Conservation (phyloP, 2,329 filamentous ascomycete species). For the Trichoderma sp. region DNA sequence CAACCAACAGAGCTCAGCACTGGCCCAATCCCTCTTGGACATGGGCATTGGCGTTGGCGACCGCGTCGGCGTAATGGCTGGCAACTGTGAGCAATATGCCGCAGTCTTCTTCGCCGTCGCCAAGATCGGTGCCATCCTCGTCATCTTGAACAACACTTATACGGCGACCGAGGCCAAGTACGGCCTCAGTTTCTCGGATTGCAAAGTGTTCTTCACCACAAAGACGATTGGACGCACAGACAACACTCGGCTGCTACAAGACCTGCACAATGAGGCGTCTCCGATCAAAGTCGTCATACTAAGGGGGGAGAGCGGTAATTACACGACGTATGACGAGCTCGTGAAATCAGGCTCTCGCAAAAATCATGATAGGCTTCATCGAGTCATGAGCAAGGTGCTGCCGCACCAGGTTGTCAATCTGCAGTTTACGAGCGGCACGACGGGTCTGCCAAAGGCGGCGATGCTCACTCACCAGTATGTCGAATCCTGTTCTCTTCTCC, state of each 20-base stretch:
- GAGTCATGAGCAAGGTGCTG: constrained; percentile 58
- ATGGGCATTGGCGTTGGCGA: constrained; percentile 71
- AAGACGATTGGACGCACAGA: constrained; percentile 68
- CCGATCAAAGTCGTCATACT: constrained; percentile 62
- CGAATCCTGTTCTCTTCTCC: too few relatives aligned
- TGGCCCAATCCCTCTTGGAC: constrained; percentile 68
- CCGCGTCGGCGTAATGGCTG: constrained; percentile 74
- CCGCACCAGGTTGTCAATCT: constrained; percentile 73
- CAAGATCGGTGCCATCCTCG: constrained; percentile 68
- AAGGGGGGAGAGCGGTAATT: constrained; percentile 57
- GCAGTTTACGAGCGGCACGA: constrained; percentile 77
- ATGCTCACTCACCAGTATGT: constrained; percentile 72
- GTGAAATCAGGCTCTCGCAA: constrained; percentile 56
- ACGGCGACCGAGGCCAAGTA: constrained; percentile 73
- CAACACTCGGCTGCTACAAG: constrained; percentile 61
- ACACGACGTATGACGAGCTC: constrained; percentile 63
- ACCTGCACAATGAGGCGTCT: constrained; percentile 53
- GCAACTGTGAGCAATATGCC: constrained; percentile 82
- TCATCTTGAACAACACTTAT: constrained; percentile 83
- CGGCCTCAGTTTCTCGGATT: constrained; percentile 71
- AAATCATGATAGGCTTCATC: constrained; percentile 55
- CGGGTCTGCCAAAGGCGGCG: constrained; percentile 72
- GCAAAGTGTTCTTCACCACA: constrained; percentile 74
- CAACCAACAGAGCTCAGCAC: constrained; percentile 62
- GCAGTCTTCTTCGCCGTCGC: constrained; percentile 75